Evolutionary conservation across 805 yeast genomes (phyloP).

Genomic region (Lachancea sp.): DNA sequence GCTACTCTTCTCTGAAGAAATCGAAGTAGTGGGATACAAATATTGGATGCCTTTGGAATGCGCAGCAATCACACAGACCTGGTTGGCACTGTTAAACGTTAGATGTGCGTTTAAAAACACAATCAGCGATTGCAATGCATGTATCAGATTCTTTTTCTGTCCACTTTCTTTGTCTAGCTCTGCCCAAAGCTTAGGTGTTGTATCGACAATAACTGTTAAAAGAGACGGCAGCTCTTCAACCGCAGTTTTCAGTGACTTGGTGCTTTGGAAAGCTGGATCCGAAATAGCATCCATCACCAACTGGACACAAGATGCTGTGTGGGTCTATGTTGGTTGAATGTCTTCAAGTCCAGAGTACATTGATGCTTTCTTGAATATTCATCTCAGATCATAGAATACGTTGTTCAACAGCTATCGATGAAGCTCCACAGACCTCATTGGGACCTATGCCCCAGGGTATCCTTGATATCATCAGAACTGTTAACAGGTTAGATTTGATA

Average conservation of each 20-base stretch:
- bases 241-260: constrained; percentile 17
- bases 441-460: too few species aligned
- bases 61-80: constrained; percentile 74
- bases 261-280: constrained; percentile 30
- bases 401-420: not conserved
- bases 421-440: too few species aligned
- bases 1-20: constrained; percentile 3
- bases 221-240: constrained; percentile 70
- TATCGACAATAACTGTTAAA: constrained; percentile 69
- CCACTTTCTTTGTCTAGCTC: constrained; percentile 29
- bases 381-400: not conserved
- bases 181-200: constrained; percentile 52
- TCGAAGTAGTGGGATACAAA: constrained; percentile 50
- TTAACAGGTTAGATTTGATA: too few species aligned
- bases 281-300: constrained; percentile 32
- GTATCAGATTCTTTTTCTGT: constrained; percentile 42
- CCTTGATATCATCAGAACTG: too few species aligned
- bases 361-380: not conserved
- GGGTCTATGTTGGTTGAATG: not conserved
- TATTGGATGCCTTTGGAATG: constrained; percentile 64
- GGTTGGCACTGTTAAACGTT: constrained; percentile 76
- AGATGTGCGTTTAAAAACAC: constrained; percentile 84
- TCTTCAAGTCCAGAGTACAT: not conserved
- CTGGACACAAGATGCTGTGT: not conserved
- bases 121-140: constrained; percentile 57